Evolutionary conservation across 1,284 basidiomycete species (phyloP).

Genomic region (Meira miltonrushii): DNA sequence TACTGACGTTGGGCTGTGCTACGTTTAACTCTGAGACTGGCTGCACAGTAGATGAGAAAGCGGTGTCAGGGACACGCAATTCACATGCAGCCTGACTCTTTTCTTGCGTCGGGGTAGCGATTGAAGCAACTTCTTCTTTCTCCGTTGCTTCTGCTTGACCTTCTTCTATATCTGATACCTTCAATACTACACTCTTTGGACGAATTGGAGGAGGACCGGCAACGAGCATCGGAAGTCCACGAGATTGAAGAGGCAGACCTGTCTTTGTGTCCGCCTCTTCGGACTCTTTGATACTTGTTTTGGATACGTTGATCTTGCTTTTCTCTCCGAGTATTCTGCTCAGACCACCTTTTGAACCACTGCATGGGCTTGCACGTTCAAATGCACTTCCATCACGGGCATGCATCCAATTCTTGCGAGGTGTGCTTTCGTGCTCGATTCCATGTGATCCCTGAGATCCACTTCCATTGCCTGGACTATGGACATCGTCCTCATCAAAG

Average conservation of each 20-base stretch:
- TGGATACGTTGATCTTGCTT: neutral
- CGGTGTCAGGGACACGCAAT: neutral
- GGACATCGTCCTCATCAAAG: conserved; percentile 7
- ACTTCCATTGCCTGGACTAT: neutral
- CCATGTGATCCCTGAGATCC: no score
- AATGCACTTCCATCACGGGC: conserved; percentile 35
- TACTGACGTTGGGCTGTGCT: neutral
- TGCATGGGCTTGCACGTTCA: conserved; percentile 20
- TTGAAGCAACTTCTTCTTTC: neutral
- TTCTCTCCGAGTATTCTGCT: neutral
- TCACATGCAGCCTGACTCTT: neutral
- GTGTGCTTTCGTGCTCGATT: neutral
- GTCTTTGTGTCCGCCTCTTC: no score
- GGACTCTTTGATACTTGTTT: neutral
- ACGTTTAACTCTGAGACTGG: neutral
- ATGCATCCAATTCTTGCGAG: conserved; percentile 10
- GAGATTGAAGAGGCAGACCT: no score
- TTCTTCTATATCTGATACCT: neutral
- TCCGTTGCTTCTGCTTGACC: neutral
- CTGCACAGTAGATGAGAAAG: neutral
- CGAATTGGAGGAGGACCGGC: conserved; percentile 6
- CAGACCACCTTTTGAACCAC: conserved; percentile 3
- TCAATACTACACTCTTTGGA: conserved; percentile 1
- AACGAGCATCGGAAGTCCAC: neutral
- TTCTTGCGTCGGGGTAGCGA: neutral